Evolutionary conservation across 2,329 filamentous ascomycete genomes (phyloP).

Genomic region (Penicillium hordei): DNA sequence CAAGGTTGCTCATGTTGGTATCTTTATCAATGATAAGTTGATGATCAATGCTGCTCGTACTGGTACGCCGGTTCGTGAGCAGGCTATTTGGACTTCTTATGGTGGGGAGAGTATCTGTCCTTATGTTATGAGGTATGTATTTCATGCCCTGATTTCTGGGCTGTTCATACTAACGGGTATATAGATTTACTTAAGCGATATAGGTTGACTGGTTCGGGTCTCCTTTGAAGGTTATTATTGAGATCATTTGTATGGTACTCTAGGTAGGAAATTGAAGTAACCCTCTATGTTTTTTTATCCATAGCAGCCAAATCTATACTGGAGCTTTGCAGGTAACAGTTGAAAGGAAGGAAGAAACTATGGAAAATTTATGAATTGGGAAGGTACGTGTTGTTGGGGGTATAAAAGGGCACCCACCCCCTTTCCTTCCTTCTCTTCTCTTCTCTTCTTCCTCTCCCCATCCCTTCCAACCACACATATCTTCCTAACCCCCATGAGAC

Average conservation of each 20-base stretch:
- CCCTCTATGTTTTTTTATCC: background rate
- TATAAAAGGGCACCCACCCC: background rate
- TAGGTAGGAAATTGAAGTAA: background rate
- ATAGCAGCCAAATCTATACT: no score
- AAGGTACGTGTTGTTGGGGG: background rate
- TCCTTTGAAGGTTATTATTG: background rate
- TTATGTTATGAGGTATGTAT: conserved; percentile 26
- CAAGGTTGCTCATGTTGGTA: conserved; percentile 25
- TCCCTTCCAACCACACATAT: background rate
- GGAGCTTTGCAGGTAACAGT: background rate
- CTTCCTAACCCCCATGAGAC: background rate
- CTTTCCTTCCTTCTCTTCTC: no score
- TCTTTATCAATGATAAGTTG: conserved; percentile 22
- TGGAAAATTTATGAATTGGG: background rate
- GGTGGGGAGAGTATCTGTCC: conserved; percentile 28
- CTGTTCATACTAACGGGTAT: background rate
- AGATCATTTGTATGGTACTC: no score
- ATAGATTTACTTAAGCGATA: conserved; percentile 1
- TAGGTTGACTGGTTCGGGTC: no score
- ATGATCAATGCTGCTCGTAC: conserved; percentile 30
- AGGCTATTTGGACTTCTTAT: conserved; percentile 29
- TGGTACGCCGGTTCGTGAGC: conserved; percentile 27
- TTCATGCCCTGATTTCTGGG: background rate
- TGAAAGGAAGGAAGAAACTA: background rate
- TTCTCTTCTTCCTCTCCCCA: background rate